Percentiles rank a stretch among this genome's conserved stretches.
Conservation (phyloP, 2,329 filamentous ascomycete species). For the Ampelomyces quisqualis region DNA sequence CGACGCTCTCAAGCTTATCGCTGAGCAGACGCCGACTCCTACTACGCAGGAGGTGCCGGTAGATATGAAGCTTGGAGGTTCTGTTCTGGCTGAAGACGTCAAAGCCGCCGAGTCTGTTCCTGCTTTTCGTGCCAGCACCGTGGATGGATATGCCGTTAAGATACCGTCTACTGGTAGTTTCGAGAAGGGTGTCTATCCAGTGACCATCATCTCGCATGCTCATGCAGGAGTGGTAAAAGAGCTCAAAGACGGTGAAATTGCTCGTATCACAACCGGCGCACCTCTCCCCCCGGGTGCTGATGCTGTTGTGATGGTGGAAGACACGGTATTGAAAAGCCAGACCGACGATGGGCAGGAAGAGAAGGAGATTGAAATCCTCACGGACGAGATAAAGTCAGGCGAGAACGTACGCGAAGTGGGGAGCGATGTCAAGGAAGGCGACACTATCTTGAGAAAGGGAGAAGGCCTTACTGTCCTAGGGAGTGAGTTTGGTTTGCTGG, state of each 20-base stretch:
- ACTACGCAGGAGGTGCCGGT: slow-evolving; percentile 61
- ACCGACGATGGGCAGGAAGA: slow-evolving; percentile 84
- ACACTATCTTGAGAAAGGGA: slow-evolving; percentile 71
- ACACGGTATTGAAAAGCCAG: slow-evolving; percentile 73
- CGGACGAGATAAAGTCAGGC: slow-evolving; percentile 69
- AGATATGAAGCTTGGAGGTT: slow-evolving; percentile 66
- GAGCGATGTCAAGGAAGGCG: slow-evolving; percentile 74
- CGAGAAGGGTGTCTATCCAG: slow-evolving; percentile 78
- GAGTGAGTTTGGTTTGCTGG: slow-evolving; percentile 86
- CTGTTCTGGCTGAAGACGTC: slow-evolving; percentile 80
- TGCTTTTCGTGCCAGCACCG: slow-evolving; percentile 91
- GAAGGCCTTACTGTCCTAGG: slow-evolving; percentile 83
- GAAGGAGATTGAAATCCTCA: slow-evolving; percentile 81
- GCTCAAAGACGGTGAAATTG: slow-evolving; percentile 72
- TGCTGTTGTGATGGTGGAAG: slow-evolving; percentile 95
- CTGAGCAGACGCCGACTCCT: slow-evolving; percentile 68
- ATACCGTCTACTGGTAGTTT: slow-evolving; percentile 45
- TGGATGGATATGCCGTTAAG: slow-evolving; percentile 80
- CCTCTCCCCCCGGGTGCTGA: slow-evolving; percentile 86
- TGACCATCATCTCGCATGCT: slow-evolving; percentile 83
- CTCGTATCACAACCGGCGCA: slow-evolving; percentile 91
- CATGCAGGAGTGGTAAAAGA: slow-evolving; percentile 66
- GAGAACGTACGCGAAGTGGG: slow-evolving; percentile 92
- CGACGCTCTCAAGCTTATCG: slow-evolving; percentile 73
- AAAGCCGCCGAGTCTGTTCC: slow-evolving; percentile 79